phyloP scores from a whole-genome alignment of 352 stramenopile species.

The Globisporangium solare region DNA sequence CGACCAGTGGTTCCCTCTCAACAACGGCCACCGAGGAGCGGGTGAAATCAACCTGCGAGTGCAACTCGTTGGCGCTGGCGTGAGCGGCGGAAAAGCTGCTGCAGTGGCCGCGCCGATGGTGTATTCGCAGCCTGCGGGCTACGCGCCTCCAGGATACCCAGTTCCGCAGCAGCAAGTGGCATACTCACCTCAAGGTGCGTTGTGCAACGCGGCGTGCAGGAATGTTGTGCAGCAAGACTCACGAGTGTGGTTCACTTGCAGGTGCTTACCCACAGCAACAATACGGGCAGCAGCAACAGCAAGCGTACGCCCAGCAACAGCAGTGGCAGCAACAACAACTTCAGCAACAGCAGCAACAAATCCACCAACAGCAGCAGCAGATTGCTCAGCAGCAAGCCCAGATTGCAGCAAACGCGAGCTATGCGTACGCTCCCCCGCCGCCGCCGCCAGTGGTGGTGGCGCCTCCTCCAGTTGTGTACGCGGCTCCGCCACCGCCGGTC shows the following conservation, averaged over 20 bases:
- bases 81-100: background rate
- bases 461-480: constrained; percentile 19
- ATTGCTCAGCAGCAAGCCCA: constrained; percentile 1
- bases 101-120: background rate
- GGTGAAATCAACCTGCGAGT: constrained; percentile 83
- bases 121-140: background rate
- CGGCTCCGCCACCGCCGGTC: constrained; percentile 21
- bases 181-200: constrained; percentile 2
- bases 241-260: background rate
- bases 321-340: background rate
- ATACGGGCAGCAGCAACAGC: constrained; percentile 26
- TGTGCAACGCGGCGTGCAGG: too few relatives aligned
- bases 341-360: constrained; percentile 8
- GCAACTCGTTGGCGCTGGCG: constrained; percentile 34
- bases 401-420: background rate
- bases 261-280: constrained; percentile 10
- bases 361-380: constrained; percentile 4
- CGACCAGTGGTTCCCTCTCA: constrained; percentile 80
- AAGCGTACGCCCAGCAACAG: constrained; percentile 26
- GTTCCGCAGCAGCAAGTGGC: constrained; percentile 9
- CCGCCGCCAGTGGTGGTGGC: constrained; percentile 7
- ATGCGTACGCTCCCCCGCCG: constrained; percentile 13
- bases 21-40: constrained; percentile 48
- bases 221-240: too few relatives aligned
- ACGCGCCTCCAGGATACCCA: background rate